phyloP scores from a whole-genome alignment of 164 flowering plant genomes.

The Aristolochia fimbriata region DNA sequence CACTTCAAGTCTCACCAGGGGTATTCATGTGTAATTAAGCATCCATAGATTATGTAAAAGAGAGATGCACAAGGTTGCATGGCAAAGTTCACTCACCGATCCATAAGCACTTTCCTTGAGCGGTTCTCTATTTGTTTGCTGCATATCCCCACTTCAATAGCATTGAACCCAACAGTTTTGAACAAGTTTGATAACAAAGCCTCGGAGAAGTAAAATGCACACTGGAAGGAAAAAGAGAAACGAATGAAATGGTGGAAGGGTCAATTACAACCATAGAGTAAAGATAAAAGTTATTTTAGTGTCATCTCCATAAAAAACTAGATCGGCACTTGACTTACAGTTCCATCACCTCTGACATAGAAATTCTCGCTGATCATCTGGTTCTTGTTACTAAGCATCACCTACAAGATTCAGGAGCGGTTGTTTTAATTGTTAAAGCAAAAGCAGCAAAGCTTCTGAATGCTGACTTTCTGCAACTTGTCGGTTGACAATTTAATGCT shows the following conservation, averaged over 20 bases:
- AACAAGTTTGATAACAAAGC: slow-evolving; percentile 62
- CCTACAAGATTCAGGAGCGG: slow-evolving; percentile 29
- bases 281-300: too few species aligned
- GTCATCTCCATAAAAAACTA: slow-evolving; percentile 12
- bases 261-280: too few species aligned
- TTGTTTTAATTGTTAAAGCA: too few species aligned
- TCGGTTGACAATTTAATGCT: too few species aligned
- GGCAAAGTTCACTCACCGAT: slow-evolving; percentile 37
- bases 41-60: too few species aligned
- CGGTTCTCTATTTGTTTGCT: slow-evolving; percentile 97
- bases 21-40: too few species aligned
- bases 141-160: slow-evolving; percentile 52
- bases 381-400: slow-evolving; percentile 69
- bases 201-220: slow-evolving; percentile 91
- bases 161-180: slow-evolving; percentile 55
- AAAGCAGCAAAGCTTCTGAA: too few species aligned
- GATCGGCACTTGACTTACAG: slow-evolving; percentile 33
- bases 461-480: too few species aligned
- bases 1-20: too few species aligned
- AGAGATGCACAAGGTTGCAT: too few species aligned
- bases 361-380: slow-evolving; percentile 90
- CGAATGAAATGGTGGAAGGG: too few species aligned
- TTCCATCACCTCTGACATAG: slow-evolving; percentile 97
- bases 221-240: slow-evolving; percentile 28
- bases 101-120: slow-evolving; percentile 76